A percentile compares a stretch with the other conserved stretches of the same genome.
Evolutionary conservation across 2,329 filamentous ascomycete genomes (phyloP).

Genomic region (Spiromastix sp.): DNA sequence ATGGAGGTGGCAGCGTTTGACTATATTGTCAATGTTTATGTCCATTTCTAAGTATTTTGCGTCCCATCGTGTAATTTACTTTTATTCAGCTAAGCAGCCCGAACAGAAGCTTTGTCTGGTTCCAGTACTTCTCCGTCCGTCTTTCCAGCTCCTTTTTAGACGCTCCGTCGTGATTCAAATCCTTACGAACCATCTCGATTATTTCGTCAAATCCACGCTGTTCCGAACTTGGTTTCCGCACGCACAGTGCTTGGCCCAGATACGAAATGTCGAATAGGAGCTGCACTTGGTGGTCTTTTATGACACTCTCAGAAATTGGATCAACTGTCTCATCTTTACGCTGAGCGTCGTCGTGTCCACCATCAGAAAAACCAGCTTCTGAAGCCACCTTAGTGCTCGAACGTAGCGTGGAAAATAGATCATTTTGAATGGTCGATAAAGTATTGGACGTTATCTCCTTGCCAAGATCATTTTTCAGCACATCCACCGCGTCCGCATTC

Average conservation of each 20-base stretch:
- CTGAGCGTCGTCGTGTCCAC: not conserved
- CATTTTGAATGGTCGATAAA: constrained; percentile 13
- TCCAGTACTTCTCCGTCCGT: constrained; percentile 71
- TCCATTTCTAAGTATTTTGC: too few relatives aligned
- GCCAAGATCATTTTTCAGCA: constrained; percentile 51
- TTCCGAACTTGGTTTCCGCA: constrained; percentile 3
- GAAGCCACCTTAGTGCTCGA: not conserved
- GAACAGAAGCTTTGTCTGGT: constrained; percentile 70
- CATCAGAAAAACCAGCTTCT: not conserved
- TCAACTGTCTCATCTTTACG: constrained; percentile 5
- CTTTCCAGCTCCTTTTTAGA: constrained; percentile 42
- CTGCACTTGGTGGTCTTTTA: constrained; percentile 26
- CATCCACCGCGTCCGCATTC: constrained; percentile 56
- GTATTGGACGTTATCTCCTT: constrained; percentile 34
- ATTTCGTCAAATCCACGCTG: constrained; percentile 34
- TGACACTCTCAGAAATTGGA: not conserved
- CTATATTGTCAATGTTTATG: too few relatives aligned
- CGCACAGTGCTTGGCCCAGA: constrained; percentile 18
- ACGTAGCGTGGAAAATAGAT: too few relatives aligned
- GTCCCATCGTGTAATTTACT: not conserved
- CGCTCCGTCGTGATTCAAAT: constrained; percentile 40
- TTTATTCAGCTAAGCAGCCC: constrained; percentile 49
- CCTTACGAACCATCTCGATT: constrained; percentile 34
- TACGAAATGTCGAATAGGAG: constrained; percentile 29
- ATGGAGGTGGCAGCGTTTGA: too few relatives aligned